Evolutionary conservation across 805 yeast genomes (phyloP), one percentile per base, ranked within the genome.

Genomic region (Cyberlindnera xishuangbannaensis): DNA sequence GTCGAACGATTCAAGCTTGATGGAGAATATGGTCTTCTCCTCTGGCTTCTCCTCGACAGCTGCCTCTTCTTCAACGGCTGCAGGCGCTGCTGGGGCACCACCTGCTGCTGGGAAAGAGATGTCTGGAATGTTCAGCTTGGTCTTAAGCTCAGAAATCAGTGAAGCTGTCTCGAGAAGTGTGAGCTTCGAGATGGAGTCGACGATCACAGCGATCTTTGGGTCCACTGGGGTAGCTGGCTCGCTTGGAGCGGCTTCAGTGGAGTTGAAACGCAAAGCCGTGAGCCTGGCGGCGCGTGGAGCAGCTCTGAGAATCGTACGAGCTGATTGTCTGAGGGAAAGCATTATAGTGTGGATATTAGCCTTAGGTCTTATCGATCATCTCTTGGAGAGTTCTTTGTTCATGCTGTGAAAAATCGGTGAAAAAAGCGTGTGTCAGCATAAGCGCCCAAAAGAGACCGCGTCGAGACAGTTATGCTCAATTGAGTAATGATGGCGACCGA

Each of bases 161-260:
- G 80, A 61, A n/a, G 95, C 80, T 15, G 97, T 90, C 67, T 92
- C 98, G 55, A 88, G 69, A 37, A 92, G 72, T n/a, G 95, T 87
- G 58, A 92, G 73, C 49, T 83, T 74, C 33, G 97, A 77, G 57
- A 92, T 92, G 54, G 84, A 83, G 55, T 85, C 92, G 35, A 92
- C 99, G 50, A 92, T 88, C 35, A 76, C 62, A 28, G 80, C 52
- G 61, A 92, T 87, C 63, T 90, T 88, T 47, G 97, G 92, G 61
- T 83, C 92, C 37, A 83, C 90, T 40, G 78, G 69, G 12, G 71
- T 65, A 31, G 65, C 65, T 18, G 78, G 56, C 9, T 9, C 12
- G 11, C 12, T 12, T 9, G 23, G 9, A 12, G 41, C 39, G 27
- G 66, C 65, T 14, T 76, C 48, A 16, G 67, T 57, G 41, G 67